phyloP scores from a whole-genome alignment of 2,329 filamentous ascomycete genomes.

The Mariannaea sp. region DNA sequence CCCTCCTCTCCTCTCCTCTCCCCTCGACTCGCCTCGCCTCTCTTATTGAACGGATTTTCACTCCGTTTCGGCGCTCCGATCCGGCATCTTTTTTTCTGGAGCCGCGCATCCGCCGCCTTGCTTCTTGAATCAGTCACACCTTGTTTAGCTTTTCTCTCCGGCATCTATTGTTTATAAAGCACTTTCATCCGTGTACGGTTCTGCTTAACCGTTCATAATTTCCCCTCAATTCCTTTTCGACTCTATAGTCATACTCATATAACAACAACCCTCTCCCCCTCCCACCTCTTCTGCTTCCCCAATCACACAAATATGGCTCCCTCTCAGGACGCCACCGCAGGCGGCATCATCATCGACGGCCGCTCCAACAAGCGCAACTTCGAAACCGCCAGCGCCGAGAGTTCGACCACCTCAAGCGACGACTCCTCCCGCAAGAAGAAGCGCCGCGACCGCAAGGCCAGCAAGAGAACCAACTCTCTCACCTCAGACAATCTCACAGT shows the following conservation, averaged over 20 bases:
- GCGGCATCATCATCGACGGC: neutral
- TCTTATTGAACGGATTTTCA: conserved; percentile 17
- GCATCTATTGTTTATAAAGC: neutral
- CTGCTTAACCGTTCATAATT: neutral
- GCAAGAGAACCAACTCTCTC: conserved; percentile 24
- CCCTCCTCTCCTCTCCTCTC: too few relatives aligned
- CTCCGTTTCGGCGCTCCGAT: conserved; percentile 32
- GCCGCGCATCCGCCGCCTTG: conserved; percentile 4
- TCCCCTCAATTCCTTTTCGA: neutral
- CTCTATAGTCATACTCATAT: too few relatives aligned
- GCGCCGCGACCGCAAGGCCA: conserved; percentile 34
- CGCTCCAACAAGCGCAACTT: conserved; percentile 38
- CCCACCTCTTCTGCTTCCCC: too few relatives aligned
- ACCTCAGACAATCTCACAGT: conserved; percentile 22
- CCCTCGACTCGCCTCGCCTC: too few relatives aligned
- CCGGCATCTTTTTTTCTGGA: conserved; percentile 23
- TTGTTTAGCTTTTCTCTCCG: neutral
- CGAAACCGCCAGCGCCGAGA: conserved; percentile 36
- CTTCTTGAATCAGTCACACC: conserved; percentile 3
- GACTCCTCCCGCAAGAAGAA: conserved; percentile 39
- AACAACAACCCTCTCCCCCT: too few relatives aligned
- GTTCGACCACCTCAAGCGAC: conserved; percentile 40
- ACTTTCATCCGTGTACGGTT: neutral
- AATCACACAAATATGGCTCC: conserved; percentile 38
- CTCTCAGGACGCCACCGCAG: conserved; percentile 28